Conservation (phyloP, 805 yeast species). For the Isabelozyma gotoi region DNA sequence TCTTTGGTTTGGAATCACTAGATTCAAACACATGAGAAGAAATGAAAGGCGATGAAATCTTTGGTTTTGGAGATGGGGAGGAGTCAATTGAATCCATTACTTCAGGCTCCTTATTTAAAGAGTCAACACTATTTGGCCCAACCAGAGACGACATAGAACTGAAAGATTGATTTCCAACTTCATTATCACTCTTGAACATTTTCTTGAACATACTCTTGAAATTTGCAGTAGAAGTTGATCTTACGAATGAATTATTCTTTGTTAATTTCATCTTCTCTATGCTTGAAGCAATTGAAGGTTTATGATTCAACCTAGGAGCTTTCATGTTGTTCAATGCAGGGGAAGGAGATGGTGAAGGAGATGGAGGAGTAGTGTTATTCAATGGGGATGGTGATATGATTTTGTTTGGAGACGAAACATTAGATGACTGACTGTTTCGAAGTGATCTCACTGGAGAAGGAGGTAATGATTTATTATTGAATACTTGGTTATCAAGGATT, state of each 20-base stretch:
- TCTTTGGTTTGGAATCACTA: neutral
- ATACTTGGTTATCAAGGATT: neutral
- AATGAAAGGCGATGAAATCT: neutral
- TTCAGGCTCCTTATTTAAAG: too few species aligned
- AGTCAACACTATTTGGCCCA: neutral
- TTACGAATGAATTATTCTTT: neutral
- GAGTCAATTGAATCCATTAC: neutral
- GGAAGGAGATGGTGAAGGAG: neutral
- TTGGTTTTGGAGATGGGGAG: neutral
- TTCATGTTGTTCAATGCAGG: too few species aligned
- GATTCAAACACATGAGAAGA: neutral
- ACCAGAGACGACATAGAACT: neutral
- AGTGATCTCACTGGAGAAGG: neutral
- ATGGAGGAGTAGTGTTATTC: neutral
- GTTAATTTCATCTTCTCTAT: neutral
- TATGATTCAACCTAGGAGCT: too few species aligned
- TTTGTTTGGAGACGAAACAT: neutral
- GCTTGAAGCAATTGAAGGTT: neutral
- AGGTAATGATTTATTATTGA: neutral
- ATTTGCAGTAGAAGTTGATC: slow-evolving; percentile 15
- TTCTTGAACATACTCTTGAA: slow-evolving; percentile 10
- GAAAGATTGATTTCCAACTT: neutral
- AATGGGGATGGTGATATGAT: neutral
- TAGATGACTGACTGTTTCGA: neutral
- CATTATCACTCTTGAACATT: neutral